Evolutionary conservation across 2,329 filamentous ascomycete species (phyloP), one percentile per base, ranked within the genome.

Genomic region (Byssoonygena ceratinophila): DNA sequence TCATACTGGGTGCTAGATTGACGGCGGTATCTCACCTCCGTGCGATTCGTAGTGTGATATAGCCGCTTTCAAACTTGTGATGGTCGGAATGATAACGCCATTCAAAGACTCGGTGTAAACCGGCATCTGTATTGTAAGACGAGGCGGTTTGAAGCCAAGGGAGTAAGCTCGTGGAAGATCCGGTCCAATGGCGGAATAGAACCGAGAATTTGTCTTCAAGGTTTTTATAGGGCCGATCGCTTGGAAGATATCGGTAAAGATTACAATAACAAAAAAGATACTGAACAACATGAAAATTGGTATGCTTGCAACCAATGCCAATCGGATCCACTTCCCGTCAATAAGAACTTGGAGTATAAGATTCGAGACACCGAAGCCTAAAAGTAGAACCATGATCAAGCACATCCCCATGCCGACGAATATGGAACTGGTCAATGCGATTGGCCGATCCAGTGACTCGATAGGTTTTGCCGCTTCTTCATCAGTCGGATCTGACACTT

Each of bases 21-120:
- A 50, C 11, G 31, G 7, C 6, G 39, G 5, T 1, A 20, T 18
- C 37, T 39, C 22, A 56, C 54, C 63, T 61, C 61, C 78, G 76
- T 58, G 77, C 66, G 44, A 39, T 58, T 80, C 78, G 57, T 81
- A 81, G 11, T 77, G 77, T 32, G 76, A 76, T 55, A 81, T 80
- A 16, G 77, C 78, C 12, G 73, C 72, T 61, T 78, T 79, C 31
- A 81, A 64, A 2, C 76, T 79, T 18, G 73, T 69, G 40, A 81
- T 72, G 0, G 78, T 81, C 0, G 78, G 78, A 43, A 71, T 69
- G 57, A 81, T 80, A 61, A 94, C 87, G 56, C 75, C 80, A 32
- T 72, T 71, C 2, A 94, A 75, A 58, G 87, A 86, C 66, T 94
- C 87, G 67, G 91, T 92, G 73, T 92, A 94, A 0, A 94, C 85